These are phyloP conservation scores for Tetracladium marchalianum DNA, from an alignment of 495 filamentous ascomycete species.

Conservation along the genomic window DNA sequence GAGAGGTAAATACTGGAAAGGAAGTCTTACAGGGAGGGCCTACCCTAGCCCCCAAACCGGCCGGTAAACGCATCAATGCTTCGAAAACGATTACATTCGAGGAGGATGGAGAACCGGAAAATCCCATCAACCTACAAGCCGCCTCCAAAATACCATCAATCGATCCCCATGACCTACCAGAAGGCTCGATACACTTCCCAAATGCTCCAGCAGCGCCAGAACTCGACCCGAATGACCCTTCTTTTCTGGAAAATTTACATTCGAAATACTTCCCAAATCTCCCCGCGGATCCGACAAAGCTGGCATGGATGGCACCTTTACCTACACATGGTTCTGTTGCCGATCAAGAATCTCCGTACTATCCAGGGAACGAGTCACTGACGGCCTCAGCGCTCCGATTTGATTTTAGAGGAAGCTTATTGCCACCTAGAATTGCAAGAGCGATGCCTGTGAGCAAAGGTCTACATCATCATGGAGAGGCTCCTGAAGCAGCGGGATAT, in stretches of 20 bases:
- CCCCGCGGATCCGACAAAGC: constrained; percentile 68
- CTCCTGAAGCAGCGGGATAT: constrained; percentile 89
- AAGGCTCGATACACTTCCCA: constrained; percentile 51
- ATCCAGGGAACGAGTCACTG: constrained; percentile 61
- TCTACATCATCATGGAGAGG: constrained; percentile 88
- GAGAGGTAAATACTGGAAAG: neutral
- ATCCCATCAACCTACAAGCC: constrained; percentile 10
- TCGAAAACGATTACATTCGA: constrained; percentile 15
- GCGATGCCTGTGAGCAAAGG: constrained; percentile 64
- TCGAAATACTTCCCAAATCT: constrained; percentile 86
- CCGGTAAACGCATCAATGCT: constrained; percentile 16
- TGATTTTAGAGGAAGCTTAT: constrained; percentile 67
- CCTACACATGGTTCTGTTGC: constrained; percentile 43
- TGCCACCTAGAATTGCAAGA: constrained; percentile 64
- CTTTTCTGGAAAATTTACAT: constrained; percentile 78
- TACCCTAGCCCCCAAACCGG: constrained; percentile 17
- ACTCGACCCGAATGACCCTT: constrained; percentile 71
- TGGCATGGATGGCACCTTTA: constrained; percentile 81
- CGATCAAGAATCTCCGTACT: constrained; percentile 65
- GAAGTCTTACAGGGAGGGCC: neutral
- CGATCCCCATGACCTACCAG: constrained; percentile 13
- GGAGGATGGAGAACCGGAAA: constrained; percentile 17
- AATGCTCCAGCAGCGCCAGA: constrained; percentile 45
- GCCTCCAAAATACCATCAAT: constrained; percentile 2
- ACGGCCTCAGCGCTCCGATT: constrained; percentile 76